Evolutionary conservation across 345 rosid species (phyloP).

Genomic region (Lepidium aucheri): DNA sequence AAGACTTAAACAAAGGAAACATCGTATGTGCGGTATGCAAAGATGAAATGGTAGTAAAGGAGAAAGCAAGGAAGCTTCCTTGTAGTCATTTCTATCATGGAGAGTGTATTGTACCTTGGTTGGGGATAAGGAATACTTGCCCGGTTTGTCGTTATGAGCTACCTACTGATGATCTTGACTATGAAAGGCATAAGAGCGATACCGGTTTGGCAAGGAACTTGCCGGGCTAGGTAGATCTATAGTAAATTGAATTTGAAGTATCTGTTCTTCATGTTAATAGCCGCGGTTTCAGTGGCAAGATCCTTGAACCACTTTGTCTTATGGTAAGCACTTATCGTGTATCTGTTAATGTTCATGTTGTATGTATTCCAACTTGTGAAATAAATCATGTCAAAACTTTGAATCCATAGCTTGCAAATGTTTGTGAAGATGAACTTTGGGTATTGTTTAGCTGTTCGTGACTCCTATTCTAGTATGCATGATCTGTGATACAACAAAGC

Average conservation of each 20-base stretch:
- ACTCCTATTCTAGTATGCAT: not conserved
- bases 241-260: not conserved
- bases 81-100: constrained; percentile 44
- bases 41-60: constrained; percentile 37
- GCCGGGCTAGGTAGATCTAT: not conserved
- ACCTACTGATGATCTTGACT: constrained; percentile 45
- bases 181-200: constrained; percentile 24
- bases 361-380: constrained; percentile 14
- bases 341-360: constrained; percentile 22
- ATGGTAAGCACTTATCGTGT: not conserved
- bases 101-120: constrained; percentile 47
- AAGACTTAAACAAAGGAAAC: constrained; percentile 21
- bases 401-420: constrained; percentile 2
- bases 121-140: constrained; percentile 43
- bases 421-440: not conserved
- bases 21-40: constrained; percentile 44
- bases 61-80: constrained; percentile 38
- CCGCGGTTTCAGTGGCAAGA: constrained; percentile 3
- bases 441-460: not conserved
- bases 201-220: not conserved
- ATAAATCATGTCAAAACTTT: constrained; percentile 4
- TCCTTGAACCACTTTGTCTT: constrained; percentile 7
- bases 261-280: not conserved
- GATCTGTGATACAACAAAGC: not conserved
- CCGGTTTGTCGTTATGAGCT: constrained; percentile 49